These are phyloP conservation scores for Rhodotorula sp. DNA, from an alignment of 1,284 basidiomycete genomes.

Conservation along the genomic window DNA sequence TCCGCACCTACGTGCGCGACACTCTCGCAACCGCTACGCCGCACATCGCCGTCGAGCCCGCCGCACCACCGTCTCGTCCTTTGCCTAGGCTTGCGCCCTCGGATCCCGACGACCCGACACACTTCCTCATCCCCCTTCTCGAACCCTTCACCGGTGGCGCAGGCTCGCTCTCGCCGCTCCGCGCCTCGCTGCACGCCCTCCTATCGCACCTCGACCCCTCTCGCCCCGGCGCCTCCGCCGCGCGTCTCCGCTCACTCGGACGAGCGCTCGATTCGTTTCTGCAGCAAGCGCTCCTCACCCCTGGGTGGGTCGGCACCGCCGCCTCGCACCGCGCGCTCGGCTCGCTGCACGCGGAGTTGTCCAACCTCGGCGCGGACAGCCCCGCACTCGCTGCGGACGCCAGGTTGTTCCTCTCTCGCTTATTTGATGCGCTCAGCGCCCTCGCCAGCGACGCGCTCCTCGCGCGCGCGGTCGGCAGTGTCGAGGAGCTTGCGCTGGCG, in stretches of 20 bases:
- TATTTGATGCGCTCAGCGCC: background rate
- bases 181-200: background rate
- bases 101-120: background rate
- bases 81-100: background rate
- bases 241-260: background rate
- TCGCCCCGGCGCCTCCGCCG: background rate
- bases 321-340: background rate
- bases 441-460: constrained; percentile 20
- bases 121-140: constrained; percentile 18
- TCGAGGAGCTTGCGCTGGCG: background rate
- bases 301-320: constrained; percentile 2
- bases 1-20: background rate
- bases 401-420: background rate
- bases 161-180: constrained; percentile 14
- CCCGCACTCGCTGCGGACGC: background rate
- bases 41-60: background rate
- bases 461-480: background rate
- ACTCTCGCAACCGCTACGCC: background rate
- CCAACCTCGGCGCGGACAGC: background rate
- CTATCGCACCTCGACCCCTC: constrained; percentile 9
- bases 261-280: background rate
- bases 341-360: background rate
- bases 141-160: constrained; percentile 31
- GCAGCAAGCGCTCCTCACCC: background rate
- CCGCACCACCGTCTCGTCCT: fast-evolving